Evolutionary conservation across 129 eudicot species (phyloP).

Genomic region (Flaveria ramosissima): DNA sequence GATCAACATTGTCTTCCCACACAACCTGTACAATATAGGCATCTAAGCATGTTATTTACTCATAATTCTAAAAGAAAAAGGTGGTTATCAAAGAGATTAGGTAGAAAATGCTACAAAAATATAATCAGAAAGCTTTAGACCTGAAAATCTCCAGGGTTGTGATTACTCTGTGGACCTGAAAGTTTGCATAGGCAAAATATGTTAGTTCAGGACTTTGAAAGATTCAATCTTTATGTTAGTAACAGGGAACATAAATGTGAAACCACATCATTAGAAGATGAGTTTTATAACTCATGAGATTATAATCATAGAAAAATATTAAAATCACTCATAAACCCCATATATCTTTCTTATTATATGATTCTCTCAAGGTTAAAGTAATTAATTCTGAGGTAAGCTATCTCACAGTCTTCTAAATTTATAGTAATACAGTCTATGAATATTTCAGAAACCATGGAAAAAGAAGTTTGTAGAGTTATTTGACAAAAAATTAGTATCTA

Average conservation of each 20-base stretch:
- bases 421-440: neutral
- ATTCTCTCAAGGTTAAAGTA: neutral
- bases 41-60: slow-evolving; percentile 22
- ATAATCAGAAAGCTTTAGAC: slow-evolving; percentile 40
- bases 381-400: neutral
- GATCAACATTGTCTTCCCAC: slow-evolving; percentile 91
- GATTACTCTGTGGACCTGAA: slow-evolving; percentile 71
- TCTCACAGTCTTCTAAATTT: neutral
- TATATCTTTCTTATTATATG: neutral
- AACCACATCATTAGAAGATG: too few species aligned
- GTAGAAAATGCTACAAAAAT: slow-evolving; percentile 18
- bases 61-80: neutral
- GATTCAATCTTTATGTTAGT: neutral
- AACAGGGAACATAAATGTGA: slow-evolving; percentile 4
- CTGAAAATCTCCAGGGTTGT: slow-evolving; percentile 68
- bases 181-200: slow-evolving; percentile 12
- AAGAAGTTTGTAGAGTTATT: neutral
- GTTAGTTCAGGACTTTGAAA: neutral
- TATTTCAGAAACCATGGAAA: neutral
- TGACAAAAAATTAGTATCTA: neutral
- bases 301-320: too few species aligned
- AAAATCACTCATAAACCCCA: neutral
- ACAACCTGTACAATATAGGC: slow-evolving; percentile 50
- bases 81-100: slow-evolving; percentile 12
- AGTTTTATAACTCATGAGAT: too few species aligned